Evolutionary conservation across 164 flowering plant genomes (phyloP).

Genomic region (Stephania cephalantha): DNA sequence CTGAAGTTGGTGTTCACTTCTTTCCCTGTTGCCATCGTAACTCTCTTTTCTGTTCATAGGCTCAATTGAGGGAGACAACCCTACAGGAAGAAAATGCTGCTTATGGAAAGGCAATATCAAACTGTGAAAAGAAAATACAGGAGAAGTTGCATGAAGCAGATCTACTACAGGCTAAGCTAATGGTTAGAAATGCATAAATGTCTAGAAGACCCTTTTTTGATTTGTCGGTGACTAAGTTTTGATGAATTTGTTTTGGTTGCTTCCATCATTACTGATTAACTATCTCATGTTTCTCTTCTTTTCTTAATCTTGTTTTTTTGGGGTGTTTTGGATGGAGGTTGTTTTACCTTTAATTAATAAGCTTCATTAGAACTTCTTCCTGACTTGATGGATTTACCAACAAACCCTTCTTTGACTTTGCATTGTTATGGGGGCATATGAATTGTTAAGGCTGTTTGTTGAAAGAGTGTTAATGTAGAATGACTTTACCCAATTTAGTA

Average conservation of each 20-base stretch:
- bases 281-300: too few relatives aligned
- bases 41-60: conserved; percentile 29
- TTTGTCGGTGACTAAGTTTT: neutral
- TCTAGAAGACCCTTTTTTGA: neutral
- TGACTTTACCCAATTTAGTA: too few relatives aligned
- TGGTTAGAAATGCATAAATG: conserved; percentile 33
- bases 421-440: too few relatives aligned
- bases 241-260: neutral
- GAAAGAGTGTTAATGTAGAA: neutral
- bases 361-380: neutral
- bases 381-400: neutral
- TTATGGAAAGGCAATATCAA: conserved; percentile 65
- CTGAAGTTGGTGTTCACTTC: too few relatives aligned
- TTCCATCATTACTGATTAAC: neutral
- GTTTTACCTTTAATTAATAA: neutral
- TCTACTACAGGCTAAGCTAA: conserved; percentile 39
- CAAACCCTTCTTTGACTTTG: too few relatives aligned
- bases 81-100: conserved; percentile 84
- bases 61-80: conserved; percentile 57
- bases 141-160: conserved; percentile 75
- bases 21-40: neutral
- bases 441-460: neutral
- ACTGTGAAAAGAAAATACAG: conserved; percentile 62
- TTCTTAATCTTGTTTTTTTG: too few relatives aligned
- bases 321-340: neutral